These are phyloP conservation scores for Acephala macrosclerotiorum DNA, from an alignment of 2,329 filamentous ascomycete species.

Conservation along the genomic window DNA sequence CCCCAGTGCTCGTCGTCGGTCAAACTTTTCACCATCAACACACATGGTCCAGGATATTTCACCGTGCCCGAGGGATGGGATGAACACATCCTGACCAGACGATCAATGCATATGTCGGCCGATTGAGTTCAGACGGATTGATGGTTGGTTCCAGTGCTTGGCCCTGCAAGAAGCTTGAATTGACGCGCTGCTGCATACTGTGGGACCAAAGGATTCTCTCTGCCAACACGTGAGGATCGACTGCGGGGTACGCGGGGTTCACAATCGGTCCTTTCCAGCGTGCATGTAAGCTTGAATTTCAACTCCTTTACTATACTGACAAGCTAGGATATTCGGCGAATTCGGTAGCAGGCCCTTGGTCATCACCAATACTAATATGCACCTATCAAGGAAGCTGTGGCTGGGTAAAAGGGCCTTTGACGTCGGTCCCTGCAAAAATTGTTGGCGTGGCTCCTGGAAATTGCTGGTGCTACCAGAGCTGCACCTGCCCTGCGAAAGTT, in stretches of 20 bases:
- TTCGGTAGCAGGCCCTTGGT: not conserved
- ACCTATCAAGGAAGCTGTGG: not conserved
- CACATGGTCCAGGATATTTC: slow-evolving; percentile 15
- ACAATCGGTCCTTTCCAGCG: not conserved
- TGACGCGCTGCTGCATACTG: not conserved
- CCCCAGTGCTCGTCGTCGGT: not conserved
- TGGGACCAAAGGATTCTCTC: not conserved
- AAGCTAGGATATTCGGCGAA: not conserved
- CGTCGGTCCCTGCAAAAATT: not conserved
- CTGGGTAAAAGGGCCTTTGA: slow-evolving; percentile 2
- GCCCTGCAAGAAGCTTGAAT: not conserved
- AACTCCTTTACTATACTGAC: not conserved
- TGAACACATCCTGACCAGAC: not conserved
- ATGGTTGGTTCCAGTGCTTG: not conserved
- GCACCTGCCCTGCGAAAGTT: not conserved
- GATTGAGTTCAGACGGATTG: not conserved
- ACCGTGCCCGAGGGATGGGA: slow-evolving; percentile 10
- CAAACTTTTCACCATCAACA: not conserved
- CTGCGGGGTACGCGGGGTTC: slow-evolving; percentile 1
- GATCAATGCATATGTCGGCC: not conserved
- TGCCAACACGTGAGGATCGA: not conserved
- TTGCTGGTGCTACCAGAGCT: not conserved
- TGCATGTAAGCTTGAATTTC: not conserved
- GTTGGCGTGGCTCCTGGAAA: not conserved
- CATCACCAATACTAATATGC: not conserved